phyloP scores from a whole-genome alignment of 257 asterid genomes.

The Salvia splendens region DNA sequence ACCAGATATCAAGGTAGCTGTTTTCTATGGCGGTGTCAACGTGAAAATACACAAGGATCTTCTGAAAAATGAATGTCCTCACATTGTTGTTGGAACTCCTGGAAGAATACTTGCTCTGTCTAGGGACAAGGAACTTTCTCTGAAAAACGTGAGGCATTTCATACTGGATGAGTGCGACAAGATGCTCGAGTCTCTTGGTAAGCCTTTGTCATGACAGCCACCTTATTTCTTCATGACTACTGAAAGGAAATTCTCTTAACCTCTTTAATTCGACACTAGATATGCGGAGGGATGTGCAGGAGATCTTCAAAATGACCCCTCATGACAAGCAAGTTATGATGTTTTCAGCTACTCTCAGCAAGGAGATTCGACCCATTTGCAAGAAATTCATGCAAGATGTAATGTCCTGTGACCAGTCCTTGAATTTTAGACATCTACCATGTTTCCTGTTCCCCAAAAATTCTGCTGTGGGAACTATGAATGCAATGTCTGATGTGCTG shows the following conservation, averaged over 20 bases:
- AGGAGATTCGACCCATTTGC: conserved; percentile 94
- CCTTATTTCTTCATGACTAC: neutral
- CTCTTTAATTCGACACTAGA: conserved; percentile 41
- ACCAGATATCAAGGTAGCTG: conserved; percentile 57
- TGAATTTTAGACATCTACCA: conserved; percentile 54
- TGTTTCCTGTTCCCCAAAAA: conserved; percentile 53
- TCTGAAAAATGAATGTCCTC: conserved; percentile 64
- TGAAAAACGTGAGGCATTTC: conserved; percentile 64
- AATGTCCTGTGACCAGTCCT: conserved; percentile 77
- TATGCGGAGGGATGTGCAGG: no score
- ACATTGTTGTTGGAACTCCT: conserved; percentile 66
- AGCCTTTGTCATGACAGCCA: conserved; percentile 21
- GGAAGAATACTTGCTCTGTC: conserved; percentile 62
- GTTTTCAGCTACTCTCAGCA: conserved; percentile 93
- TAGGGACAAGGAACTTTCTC: conserved; percentile 53
- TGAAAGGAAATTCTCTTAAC: conserved; percentile 8
- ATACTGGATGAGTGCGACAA: conserved; percentile 66
- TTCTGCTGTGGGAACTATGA: conserved; percentile 42
- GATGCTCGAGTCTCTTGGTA: conserved; percentile 72
- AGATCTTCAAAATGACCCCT: no score
- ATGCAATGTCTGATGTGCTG: conserved; percentile 55
- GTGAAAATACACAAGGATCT: conserved; percentile 56
- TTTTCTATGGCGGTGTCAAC: conserved; percentile 59
- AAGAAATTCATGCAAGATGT: conserved; percentile 97
- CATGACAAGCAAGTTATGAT: no score